A percentile compares a stretch with the other conserved stretches of the same genome.
phyloP scores from a whole-genome alignment of 2,329 filamentous ascomycete species.

The Rhexocercosporidium sp. region DNA sequence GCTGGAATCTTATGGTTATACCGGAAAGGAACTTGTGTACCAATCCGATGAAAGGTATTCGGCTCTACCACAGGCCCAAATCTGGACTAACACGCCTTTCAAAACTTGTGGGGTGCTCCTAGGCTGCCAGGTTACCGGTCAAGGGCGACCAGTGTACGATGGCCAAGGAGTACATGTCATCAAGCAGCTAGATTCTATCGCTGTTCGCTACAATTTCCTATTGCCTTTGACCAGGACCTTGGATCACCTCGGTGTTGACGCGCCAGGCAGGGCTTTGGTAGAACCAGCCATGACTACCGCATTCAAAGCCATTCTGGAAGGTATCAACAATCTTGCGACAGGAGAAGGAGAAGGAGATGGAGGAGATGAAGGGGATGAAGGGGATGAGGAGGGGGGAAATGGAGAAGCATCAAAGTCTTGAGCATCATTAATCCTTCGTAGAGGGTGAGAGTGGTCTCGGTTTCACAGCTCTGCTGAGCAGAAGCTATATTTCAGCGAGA shows the following conservation, averaged over 20 bases:
- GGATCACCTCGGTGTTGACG: background rate
- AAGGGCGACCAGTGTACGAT: background rate
- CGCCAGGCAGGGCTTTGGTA: background rate
- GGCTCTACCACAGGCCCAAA: background rate
- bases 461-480: background rate
- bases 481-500: background rate
- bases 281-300: background rate
- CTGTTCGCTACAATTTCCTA: background rate
- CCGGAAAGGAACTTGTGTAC: background rate
- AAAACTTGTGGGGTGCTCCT: background rate
- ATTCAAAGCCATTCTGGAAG: background rate
- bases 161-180: background rate
- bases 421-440: background rate
- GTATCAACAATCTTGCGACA: background rate
- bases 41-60: background rate
- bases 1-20: background rate
- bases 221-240: background rate
- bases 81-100: background rate
- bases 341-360: background rate
- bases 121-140: slow-evolving; percentile 1
- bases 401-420: background rate
- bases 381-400: background rate
- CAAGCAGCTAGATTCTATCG: slow-evolving; percentile 1
- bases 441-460: background rate
- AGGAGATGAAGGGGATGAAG: background rate